Percentiles rank a stretch among this genome's conserved stretches.
phyloP scores from a whole-genome alignment of 148 eudicot genomes.

The Fallopia convolvulus region DNA sequence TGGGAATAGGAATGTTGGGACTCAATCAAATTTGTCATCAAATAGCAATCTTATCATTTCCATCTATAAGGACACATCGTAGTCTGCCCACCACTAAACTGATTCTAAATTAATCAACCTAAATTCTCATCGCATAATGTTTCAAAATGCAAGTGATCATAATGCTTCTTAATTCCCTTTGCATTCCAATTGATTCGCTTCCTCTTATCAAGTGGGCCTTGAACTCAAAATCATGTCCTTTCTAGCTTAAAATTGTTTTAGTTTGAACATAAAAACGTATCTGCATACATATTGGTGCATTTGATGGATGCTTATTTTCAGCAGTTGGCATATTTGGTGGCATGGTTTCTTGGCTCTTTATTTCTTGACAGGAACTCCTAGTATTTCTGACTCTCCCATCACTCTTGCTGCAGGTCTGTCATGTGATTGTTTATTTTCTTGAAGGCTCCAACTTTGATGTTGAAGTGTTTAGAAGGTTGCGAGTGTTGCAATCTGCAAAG shows the following conservation, averaged over 20 bases:
- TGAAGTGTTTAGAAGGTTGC: conserved; percentile 51
- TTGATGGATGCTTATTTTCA: neutral
- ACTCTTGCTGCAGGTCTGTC: conserved; percentile 73
- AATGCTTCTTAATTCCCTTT: neutral
- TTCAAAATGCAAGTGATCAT: neutral
- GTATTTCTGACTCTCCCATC: neutral
- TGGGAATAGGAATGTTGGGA: neutral
- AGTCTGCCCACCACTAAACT: neutral
- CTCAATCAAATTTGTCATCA: neutral
- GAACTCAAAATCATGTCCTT: neutral
- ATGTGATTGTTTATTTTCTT: conserved; percentile 59
- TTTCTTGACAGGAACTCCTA: neutral
- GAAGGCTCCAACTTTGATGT: conserved; percentile 81
- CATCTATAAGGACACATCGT: neutral
- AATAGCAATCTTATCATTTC: neutral
- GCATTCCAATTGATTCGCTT: neutral
- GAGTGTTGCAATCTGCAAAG: conserved; percentile 82
- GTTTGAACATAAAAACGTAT: neutral
- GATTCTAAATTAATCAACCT: too few species aligned
- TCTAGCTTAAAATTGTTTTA: neutral
- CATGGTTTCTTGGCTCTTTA: neutral
- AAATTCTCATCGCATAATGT: too few species aligned
- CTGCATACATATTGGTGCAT: neutral
- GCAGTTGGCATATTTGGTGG: neutral
- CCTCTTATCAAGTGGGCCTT: neutral